These are phyloP conservation scores for Neoboletus brunneissimus DNA, from an alignment of 768 basidiomycete genomes.

Conservation along the genomic window DNA sequence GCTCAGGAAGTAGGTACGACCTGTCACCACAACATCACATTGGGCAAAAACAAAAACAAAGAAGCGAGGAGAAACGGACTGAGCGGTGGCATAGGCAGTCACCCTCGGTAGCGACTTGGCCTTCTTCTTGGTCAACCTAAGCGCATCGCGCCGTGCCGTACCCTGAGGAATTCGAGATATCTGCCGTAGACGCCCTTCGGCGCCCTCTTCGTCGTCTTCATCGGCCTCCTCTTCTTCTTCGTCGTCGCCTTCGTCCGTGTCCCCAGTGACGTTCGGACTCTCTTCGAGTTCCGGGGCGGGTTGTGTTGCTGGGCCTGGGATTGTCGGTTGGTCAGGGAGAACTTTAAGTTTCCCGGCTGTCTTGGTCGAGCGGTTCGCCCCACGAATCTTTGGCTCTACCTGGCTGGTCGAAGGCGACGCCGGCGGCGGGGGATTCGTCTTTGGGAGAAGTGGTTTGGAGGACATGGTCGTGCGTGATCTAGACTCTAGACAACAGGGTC, in stretches of 20 bases:
- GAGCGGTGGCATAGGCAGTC: constrained; percentile 94
- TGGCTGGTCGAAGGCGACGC: constrained; percentile 6
- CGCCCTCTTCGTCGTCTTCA: constrained; percentile 49
- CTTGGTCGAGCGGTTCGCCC: constrained; percentile 78
- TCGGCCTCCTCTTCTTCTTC: constrained; percentile 51
- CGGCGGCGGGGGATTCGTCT: constrained; percentile 25
- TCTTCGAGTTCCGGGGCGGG: constrained; percentile 36
- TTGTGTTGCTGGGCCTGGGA: constrained; percentile 32
- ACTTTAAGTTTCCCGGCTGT: constrained; percentile 86
- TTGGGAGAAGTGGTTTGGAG: constrained; percentile 32
- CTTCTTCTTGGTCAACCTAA: constrained; percentile 90
- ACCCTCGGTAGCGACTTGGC: constrained; percentile 88
- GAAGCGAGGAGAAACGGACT: constrained; percentile 41
- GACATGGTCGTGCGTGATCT: constrained; percentile 14
- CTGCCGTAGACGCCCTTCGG: constrained; percentile 62
- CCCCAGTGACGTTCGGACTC: constrained; percentile 48
- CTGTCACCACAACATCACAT: constrained; percentile 37
- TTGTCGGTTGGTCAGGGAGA: constrained; percentile 79
- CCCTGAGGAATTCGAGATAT: constrained; percentile 92
- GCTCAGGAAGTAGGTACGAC: constrained; percentile 83
- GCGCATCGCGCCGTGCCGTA: constrained; percentile 87
- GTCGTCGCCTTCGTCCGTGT: constrained; percentile 72
- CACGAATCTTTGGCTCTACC: constrained; percentile 56
- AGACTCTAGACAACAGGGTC: not conserved
- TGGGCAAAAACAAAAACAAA: no score